These are phyloP conservation scores for Claviceps purpurea DNA, from an alignment of 2,329 filamentous ascomycete species.

Conservation along the genomic window DNA sequence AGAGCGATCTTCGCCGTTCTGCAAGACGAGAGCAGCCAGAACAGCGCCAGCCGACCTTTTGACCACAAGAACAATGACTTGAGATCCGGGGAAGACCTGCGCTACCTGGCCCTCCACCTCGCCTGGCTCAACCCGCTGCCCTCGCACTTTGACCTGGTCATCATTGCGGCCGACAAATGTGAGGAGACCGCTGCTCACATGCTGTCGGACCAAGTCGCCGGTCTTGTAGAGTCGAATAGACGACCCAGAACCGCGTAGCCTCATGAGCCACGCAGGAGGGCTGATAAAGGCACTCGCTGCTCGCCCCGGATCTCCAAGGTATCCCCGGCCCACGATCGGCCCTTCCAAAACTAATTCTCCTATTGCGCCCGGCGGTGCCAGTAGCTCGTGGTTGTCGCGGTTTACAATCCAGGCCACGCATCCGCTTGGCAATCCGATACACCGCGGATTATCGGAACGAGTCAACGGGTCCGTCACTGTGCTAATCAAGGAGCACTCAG, in stretches of 20 bases:
- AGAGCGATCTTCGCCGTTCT: neutral
- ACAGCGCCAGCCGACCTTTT: neutral
- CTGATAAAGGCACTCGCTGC: conserved; percentile 6
- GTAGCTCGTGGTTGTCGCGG: neutral
- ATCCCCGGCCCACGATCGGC: conserved; percentile 9
- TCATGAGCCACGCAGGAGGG: conserved; percentile 1
- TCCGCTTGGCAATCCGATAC: conserved; percentile 8
- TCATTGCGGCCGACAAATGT: conserved; percentile 6
- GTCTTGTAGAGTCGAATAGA: conserved; percentile 2
- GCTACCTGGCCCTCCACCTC: conserved; percentile 6
- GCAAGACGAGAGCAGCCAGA: neutral
- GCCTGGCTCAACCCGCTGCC: conserved; percentile 9
- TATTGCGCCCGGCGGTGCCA: conserved; percentile 8
- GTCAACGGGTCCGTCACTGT: conserved; percentile 7
- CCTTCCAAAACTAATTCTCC: conserved; percentile 11
- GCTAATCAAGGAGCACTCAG: conserved; percentile 10
- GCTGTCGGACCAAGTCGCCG: conserved; percentile 5
- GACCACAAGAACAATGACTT: neutral
- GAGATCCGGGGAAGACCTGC: neutral
- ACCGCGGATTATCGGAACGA: conserved; percentile 5
- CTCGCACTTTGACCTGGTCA: conserved; percentile 6
- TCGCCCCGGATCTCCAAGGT: conserved; percentile 6
- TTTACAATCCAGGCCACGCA: conserved; percentile 9
- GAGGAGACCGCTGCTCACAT: conserved; percentile 2
- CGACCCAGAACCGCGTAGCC: neutral